Base-by-base conservation (phyloP, 768 basidiomycete species). In the Agaricus subrufescens region DNA sequence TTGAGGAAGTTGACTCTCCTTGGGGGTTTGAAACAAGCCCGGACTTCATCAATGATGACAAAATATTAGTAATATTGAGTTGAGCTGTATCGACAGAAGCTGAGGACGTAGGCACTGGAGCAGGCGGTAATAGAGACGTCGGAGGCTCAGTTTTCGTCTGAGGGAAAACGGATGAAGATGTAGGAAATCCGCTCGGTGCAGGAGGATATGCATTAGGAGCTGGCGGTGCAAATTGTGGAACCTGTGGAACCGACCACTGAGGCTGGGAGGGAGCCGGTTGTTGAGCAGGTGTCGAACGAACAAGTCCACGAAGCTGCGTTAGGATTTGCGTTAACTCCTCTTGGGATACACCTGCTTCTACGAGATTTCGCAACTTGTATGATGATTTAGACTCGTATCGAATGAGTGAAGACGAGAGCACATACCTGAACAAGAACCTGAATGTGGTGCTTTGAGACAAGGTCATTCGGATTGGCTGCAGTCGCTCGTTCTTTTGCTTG, bases 281-380 rank as follows among this genome's bases (percentile, higher is more conserved):
- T 40, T 75, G 65, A 3, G 73, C 63, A 1, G 73, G 67, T 29
- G 79, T 71, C 44, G 74, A 70, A 52, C 84, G 81, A 12, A 81
- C 77, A 19, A 91, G 70, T 44, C 79, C 74, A 39, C 89, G 85
- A 12, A 94, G 67, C 64, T 91, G 89, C 29, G 71, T 65, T 1
- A 91, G 75, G 52, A 94, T 93, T 64, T 91, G 89, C 39, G 79
- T 79, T 34, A 94, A 74, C 63, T 94, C 90, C 31, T 82, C 81
- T 69, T 89, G 87, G 2, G 88, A 89, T 31, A 94, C 89, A 6
- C 89, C 89, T 10, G 83, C 80, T 62, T 91, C 87, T 3, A 94
- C 86, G 30, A 93, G 71, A 58, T 78, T 82, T 46, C 84, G 85
- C 56, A 87, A 72, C 91, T 90, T 49, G 10, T 30, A 46, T 43